phyloP scores from a whole-genome alignment of 345 rosid species.

The Geranium brycei region DNA sequence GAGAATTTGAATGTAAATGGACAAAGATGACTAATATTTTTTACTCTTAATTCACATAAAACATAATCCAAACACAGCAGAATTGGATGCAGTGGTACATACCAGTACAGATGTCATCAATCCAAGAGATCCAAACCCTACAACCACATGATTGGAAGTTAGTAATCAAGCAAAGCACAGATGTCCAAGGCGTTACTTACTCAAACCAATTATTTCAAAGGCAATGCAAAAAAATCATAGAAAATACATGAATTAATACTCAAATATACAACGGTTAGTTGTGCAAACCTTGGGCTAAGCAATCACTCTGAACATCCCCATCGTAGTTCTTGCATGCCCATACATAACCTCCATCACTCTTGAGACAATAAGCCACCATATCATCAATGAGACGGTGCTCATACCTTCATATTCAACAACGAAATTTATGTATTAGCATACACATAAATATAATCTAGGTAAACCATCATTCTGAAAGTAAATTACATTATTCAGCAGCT shows the following conservation, averaged over 20 bases:
- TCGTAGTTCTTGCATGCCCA: constrained; percentile 99
- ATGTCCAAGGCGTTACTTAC: too few relatives aligned
- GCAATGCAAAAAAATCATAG: too few relatives aligned
- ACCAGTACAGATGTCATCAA: constrained; percentile 98
- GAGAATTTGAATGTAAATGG: not conserved
- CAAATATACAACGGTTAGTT: constrained; percentile 1
- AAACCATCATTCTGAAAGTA: too few relatives aligned
- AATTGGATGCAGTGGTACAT: constrained; percentile 2
- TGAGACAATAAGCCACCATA: constrained; percentile 95
- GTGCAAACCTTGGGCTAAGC: constrained; percentile 81
- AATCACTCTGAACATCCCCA: constrained; percentile 99
- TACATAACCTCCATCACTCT: constrained; percentile 97
- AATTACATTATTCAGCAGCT: constrained; percentile 9
- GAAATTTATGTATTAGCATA: not conserved
- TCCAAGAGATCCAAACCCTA: constrained; percentile 97
- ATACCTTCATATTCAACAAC: constrained; percentile 48
- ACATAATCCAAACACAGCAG: not conserved
- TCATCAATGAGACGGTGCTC: constrained; percentile 99
- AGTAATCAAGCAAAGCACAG: not conserved
- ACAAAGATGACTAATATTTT: too few relatives aligned
- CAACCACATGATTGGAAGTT: constrained; percentile 9
- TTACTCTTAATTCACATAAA: too few relatives aligned
- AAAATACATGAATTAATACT: not conserved
- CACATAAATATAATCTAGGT: too few relatives aligned
- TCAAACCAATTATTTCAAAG: too few relatives aligned